Base-by-base conservation (phyloP, 805 yeast species). In the Cyberlindnera subsufficiens region DNA sequence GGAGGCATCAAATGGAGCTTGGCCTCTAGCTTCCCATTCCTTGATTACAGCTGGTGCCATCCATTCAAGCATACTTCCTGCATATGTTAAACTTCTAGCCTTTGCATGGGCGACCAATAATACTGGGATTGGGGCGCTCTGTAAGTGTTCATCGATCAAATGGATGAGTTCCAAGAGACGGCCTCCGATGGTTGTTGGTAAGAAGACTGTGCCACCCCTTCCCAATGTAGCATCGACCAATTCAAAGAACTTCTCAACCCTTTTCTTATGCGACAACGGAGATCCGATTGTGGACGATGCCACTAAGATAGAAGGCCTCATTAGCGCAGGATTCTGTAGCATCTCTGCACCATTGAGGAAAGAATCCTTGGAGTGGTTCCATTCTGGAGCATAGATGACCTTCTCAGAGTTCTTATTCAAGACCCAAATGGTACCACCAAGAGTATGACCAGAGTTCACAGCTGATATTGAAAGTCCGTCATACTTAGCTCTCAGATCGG, bases 391-490 rank as follows among this genome's bases (percentile, higher is more conserved):
- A 61, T 88, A 87, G 3, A 91, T 68, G n/a, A 90, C 67, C 49
- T 82, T 82, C 51, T 91, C 97, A 15, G 81, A 75, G 47, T 83
- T 80, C 43, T 81, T 80, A 36, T 75, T 73, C 10, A 91, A 61
- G 31, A 82, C 67, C 97, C 97, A 90, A 37, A 90, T 78, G 0
- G 95, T 79, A 13, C 99, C 98, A 47, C 99, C 99, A 25, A 93
- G 71, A 0, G 95, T 73, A 58, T 87, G 96, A 4, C 99, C 99
- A 0, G 97, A 82, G 60, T 86, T 89, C 52, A 81, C 80, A 0
- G 97, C 95, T 0, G 95, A 81, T 18, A 91, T 66, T 4, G 77
- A 69, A 31, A 82, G 60, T 29, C 82, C 86, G 45, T 77, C 80
- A 32, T 65, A 67, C 41, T 70, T 74, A 7, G 82, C 88, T 44